A percentile compares a stretch with the other conserved stretches of the same genome.
phyloP scores from a whole-genome alignment of 345 rosid species.

The sweet orange (Citrus sinensis) region DVS_A1.0 CM039169.1:11495501-11496000 shows the following conservation, averaged over 20 bases:
- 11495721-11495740: constrained; percentile 36
- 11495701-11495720: constrained; percentile 28
- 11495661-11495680: background rate
- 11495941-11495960: constrained; percentile 26
- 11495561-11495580: background rate
- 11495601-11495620: too few species aligned
- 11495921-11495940: constrained; percentile 38
- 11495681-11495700: background rate
- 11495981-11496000: constrained; percentile 52
- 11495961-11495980: constrained; percentile 50
- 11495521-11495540: background rate
- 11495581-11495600: background rate
- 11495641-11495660: background rate
- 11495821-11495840: background rate
- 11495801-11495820: constrained; percentile 53
- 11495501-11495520: background rate
- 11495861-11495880: too few species aligned
- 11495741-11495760: constrained; percentile 42
- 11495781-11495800: constrained; percentile 33
- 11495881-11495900: background rate
- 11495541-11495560: background rate
- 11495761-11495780: constrained; percentile 37
- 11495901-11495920: constrained; percentile 48
- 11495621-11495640: background rate
- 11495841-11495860: background rate